Base-by-base conservation (phyloP, 164 flowering plant genomes). In the Stephania yunnanensis region DNA sequence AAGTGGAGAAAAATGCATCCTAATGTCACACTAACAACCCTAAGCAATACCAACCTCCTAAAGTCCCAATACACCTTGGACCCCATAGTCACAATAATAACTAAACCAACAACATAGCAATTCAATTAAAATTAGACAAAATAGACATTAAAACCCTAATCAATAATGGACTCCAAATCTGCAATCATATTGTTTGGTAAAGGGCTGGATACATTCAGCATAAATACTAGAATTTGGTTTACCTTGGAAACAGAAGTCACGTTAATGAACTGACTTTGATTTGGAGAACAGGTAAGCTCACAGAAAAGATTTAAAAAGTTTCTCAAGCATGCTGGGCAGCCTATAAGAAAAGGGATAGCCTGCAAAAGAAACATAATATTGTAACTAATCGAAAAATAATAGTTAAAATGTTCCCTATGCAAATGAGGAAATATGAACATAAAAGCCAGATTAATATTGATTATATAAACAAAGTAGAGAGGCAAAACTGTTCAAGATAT, bases 321-420 rank as follows among this genome's bases (percentile, higher is more conserved):
- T 79, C 99, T 89, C 82, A 96, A 86, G 85, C 99, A 96, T 75
- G 99, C 97, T 71, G 99, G 99, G 83, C 99, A 96, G 74, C 98
- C 97, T 61, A 96, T 97, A 75, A 96, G 89, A 74, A 96, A 90
- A 74, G 99, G 98, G 85, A 96, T 85, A 13, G 97, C 99, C 99
- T 96, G 95, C 88, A 83, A 82, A 44, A 0, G 13, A 58, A 58
- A 58, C 7, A 58, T 7, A 58, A 58, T 13, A 58, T 58, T 20
- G n/a, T 6, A 58, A 58, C 22, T 58, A 58, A 58, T 58, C 17
- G 15, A 55, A 53, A 58, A 17, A 58, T 15, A n/a, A 13, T 17
- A 58, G 4, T 6, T 7, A 1, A 19, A 58, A 15, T 58, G 65
- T 58, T 58, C 6, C 22, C 19, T 5, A 58, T 13, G 65, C n/a